Evolutionary conservation across 352 stramenopile genomes (phyloP), one percentile per base, ranked within the genome.

Genomic region (Phytophthora sojae): DNA sequence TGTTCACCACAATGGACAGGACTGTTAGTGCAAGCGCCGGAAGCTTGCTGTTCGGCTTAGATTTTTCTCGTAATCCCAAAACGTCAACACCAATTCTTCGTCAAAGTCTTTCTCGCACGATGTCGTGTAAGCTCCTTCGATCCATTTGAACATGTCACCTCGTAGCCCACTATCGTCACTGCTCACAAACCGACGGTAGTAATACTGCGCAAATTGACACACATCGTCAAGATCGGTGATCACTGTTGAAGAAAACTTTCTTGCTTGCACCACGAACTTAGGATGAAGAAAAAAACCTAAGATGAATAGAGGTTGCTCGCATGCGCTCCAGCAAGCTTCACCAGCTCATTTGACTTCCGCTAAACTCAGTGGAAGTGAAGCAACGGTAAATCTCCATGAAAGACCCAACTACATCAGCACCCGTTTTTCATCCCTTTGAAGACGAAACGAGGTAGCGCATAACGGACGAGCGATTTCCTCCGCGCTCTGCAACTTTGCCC

Each of bases 391-490:
- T 67, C 12, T 61, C 45, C n/a, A 52, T 23, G 52, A 11, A n/a
- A n/a, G n/a, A n/a, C n/a, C n/a, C n/a, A n/a, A n/a, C n/a, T n/a
- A n/a, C n/a, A n/a, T n/a, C n/a, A n/a, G n/a, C n/a, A n/a, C n/a
- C n/a, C n/a, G n/a, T n/a, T n/a, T n/a, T 59, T 67, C 60, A 57
- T 67, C 52, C 29, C 60, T 19, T 29, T 60, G 50, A 1, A 67
- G 37, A 26, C 52, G 32, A n/a, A 53, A 67, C 2, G 23, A 67
- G 19, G 47, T 50, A 21, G 32, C 21, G 32, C 29, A 67, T 6
- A 67, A 26, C 21, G 50, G 35, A 3, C 30, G 21, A 60, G 60
- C 42, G 14, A 67, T 32, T 17, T 25, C 29, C 17, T 67, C 60
- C 3, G 51, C 50, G 9, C 8, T 25, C 23, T 52, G n/a, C 19